These are phyloP conservation scores for Mycena pura DNA, from an alignment of 768 basidiomycete species.

Conservation along the genomic window DNA sequence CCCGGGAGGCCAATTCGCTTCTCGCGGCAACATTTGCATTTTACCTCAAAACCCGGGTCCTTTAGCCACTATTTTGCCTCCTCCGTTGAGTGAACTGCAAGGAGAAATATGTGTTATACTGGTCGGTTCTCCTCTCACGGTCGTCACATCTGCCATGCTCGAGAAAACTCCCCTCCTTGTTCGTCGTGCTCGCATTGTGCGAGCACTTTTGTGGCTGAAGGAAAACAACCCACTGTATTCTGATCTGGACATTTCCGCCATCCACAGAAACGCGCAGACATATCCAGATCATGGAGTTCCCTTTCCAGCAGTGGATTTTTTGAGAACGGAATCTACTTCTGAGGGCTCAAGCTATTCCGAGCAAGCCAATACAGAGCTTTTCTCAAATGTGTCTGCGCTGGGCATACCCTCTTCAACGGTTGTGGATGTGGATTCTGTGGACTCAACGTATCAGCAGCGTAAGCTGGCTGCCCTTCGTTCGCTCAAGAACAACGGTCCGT, in stretches of 20 bases:
- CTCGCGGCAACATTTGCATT: conserved; percentile 30
- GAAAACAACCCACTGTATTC: conserved; percentile 24
- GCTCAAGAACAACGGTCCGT: no score
- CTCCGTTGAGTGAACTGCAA: conserved; percentile 13
- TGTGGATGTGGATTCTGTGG: no score
- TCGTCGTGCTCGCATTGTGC: conserved; percentile 2
- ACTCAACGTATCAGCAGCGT: no score
- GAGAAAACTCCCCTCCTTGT: conserved; percentile 23
- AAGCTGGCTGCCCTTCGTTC: no score
- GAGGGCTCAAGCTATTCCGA: no score
- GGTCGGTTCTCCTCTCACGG: conserved; percentile 26
- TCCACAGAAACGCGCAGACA: conserved; percentile 1
- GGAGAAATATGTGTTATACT: conserved; percentile 32
- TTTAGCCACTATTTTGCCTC: conserved; percentile 16
- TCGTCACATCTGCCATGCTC: conserved; percentile 21
- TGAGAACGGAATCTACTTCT: conserved; percentile 12
- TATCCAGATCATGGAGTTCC: conserved; percentile 24
- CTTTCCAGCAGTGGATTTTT: conserved; percentile 3
- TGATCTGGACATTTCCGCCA: conserved; percentile 15
- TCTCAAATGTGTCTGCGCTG: no score
- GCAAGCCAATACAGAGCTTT: no score
- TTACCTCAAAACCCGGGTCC: conserved; percentile 26
- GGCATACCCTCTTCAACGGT: no score
- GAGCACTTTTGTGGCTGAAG: conserved; percentile 17
- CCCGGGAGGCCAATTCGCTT: conserved; percentile 26